Percentiles rank a stretch among this genome's conserved stretches.
Conservation (phyloP, 495 filamentous ascomycete species). For the Niebla homalea region DNA sequence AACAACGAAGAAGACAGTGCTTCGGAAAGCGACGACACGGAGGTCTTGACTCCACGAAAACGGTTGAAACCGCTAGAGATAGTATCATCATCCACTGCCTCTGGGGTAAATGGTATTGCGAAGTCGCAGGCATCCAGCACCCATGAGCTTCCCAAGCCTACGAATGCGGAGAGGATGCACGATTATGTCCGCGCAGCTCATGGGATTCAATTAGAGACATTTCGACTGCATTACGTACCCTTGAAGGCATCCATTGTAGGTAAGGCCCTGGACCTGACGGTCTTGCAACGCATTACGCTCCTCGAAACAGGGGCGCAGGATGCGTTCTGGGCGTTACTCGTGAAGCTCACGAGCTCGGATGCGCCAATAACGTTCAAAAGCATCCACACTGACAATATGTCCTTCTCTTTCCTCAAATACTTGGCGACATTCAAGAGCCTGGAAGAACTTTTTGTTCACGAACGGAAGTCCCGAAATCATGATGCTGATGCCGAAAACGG, state of each 20-base stretch:
- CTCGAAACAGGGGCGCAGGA: slow-evolving; percentile 48
- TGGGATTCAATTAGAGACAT: slow-evolving; percentile 37
- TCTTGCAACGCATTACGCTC: slow-evolving; percentile 39
- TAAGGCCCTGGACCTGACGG: slow-evolving; percentile 36
- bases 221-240: slow-evolving; percentile 45
- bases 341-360: slow-evolving; percentile 33
- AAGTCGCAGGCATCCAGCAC: neutral
- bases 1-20: slow-evolving; percentile 22
- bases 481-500: slow-evolving; percentile 34
- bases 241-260: slow-evolving; percentile 38
- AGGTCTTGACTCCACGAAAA: slow-evolving; percentile 11
- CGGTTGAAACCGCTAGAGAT: slow-evolving; percentile 9
- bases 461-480: slow-evolving; percentile 35
- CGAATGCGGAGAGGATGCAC: slow-evolving; percentile 19
- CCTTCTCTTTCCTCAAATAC: slow-evolving; percentile 34
- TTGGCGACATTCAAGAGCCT: slow-evolving; percentile 34
- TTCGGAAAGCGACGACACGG: slow-evolving; percentile 16
- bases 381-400: slow-evolving; percentile 49
- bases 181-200: slow-evolving; percentile 41
- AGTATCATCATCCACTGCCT: neutral
- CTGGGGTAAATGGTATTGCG: neutral
- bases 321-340: slow-evolving; percentile 40
- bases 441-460: slow-evolving; percentile 44
- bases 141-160: neutral
- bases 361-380: slow-evolving; percentile 35